A percentile compares a stretch with the other conserved stretches of the same genome.
phyloP scores from a whole-genome alignment of 768 basidiomycete species.

The Boletus coccyginus region DNA sequence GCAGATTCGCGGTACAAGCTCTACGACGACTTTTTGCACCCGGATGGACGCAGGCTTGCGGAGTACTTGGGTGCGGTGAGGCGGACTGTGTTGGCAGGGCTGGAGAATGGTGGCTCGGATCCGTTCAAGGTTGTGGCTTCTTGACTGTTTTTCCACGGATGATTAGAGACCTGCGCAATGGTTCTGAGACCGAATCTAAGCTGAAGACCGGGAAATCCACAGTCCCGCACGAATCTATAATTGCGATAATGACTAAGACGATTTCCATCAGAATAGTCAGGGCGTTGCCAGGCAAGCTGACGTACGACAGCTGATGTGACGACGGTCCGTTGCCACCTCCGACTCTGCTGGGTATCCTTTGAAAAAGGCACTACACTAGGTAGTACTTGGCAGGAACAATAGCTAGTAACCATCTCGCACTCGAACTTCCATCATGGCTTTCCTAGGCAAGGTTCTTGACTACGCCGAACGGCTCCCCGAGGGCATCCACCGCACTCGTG shows the following conservation, averaged over 20 bases:
- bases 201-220: no score
- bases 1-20: constrained; percentile 85
- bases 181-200: not conserved
- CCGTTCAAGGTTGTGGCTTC: constrained; percentile 52
- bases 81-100: constrained; percentile 63
- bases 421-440: constrained; percentile 33
- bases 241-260: not conserved
- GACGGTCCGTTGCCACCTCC: not conserved
- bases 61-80: constrained; percentile 77
- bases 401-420: not conserved
- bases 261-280: not conserved
- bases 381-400: not conserved
- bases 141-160: constrained; percentile 10
- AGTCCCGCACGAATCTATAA: no score
- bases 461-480: constrained; percentile 38
- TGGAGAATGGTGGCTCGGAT: constrained; percentile 77
- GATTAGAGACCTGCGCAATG: not conserved
- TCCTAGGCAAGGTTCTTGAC: constrained; percentile 37
- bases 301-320: constrained; percentile 5
- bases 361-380: not conserved
- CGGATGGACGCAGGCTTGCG: constrained; percentile 56
- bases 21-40: constrained; percentile 76
- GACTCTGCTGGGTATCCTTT: not conserved
- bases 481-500: constrained; percentile 34
- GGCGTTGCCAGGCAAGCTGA: not conserved